Conservation (phyloP, 768 basidiomycete species). For the Phanerodontia chrysosporium region DNA sequence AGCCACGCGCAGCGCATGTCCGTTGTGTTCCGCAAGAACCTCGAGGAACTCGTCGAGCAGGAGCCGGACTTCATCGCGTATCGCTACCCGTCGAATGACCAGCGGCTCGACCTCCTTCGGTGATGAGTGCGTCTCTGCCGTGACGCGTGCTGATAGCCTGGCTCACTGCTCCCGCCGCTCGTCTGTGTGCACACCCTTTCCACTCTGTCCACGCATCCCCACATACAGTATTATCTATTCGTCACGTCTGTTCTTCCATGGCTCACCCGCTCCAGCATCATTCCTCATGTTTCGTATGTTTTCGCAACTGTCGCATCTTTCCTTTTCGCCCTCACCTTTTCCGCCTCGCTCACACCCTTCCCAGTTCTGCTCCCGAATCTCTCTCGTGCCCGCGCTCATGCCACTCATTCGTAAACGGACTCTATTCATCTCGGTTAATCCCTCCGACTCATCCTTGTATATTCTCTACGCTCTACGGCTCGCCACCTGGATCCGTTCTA, state of each 20-base stretch:
- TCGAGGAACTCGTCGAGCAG: conserved; percentile 81
- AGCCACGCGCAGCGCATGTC: conserved; percentile 50
- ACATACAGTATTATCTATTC: background rate
- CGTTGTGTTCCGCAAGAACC: conserved; percentile 60
- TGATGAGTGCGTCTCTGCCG: conserved; percentile 17
- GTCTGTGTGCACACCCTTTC: too few relatives aligned
- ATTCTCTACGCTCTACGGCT: background rate
- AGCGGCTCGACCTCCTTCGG: conserved; percentile 59
- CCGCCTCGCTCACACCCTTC: background rate
- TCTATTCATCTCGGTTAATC: conserved; percentile 3
- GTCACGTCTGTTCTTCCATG: background rate
- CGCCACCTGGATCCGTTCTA: background rate
- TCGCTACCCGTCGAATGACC: conserved; percentile 78
- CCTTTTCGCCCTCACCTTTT: background rate
- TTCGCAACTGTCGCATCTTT: background rate
- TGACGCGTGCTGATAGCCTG: too few relatives aligned
- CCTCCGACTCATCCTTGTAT: background rate
- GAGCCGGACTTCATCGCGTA: conserved; percentile 84
- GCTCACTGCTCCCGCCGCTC: background rate
- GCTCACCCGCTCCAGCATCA: background rate
- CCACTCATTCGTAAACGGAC: conserved; percentile 1
- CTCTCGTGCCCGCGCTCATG: background rate
- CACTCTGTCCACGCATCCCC: background rate
- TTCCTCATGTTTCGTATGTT: background rate
- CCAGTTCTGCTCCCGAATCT: background rate